These are phyloP conservation scores for Sarcocystis neurona DNA, from an alignment of 169 alveolate genomes.

Conservation along the genomic window DNA sequence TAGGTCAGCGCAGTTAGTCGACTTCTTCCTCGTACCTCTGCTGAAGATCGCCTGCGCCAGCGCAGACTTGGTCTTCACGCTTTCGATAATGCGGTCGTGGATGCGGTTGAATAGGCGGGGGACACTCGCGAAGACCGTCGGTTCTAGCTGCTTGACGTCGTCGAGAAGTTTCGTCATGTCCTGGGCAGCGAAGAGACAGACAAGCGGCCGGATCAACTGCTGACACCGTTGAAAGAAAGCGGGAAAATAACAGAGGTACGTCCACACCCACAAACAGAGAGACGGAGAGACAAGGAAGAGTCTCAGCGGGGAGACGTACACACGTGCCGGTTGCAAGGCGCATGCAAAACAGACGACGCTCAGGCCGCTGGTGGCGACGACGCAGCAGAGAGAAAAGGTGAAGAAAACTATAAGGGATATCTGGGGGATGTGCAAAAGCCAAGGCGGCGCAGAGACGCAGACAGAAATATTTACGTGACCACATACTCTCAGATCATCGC, in stretches of 20 bases:
- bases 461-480: too few relatives aligned
- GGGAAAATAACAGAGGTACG: too few relatives aligned
- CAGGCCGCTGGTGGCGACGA: background rate
- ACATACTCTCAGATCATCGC: too few relatives aligned
- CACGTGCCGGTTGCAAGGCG: background rate
- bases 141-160: slow-evolving; percentile 89
- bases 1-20: too few relatives aligned
- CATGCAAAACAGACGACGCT: too few relatives aligned
- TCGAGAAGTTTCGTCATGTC: slow-evolving; percentile 79
- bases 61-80: slow-evolving; percentile 74
- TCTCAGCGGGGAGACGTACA: background rate
- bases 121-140: slow-evolving; percentile 93
- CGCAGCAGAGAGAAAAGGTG: background rate
- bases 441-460: too few relatives aligned
- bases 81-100: slow-evolving; percentile 84
- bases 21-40: too few relatives aligned
- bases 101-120: slow-evolving; percentile 93
- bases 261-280: background rate
- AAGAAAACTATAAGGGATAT: too few relatives aligned
- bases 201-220: too few relatives aligned
- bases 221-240: too few relatives aligned
- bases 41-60: slow-evolving; percentile 76
- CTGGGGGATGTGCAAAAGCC: too few relatives aligned
- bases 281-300: background rate
- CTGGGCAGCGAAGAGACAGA: slow-evolving; percentile 53